A percentile compares a stretch with the other conserved stretches of the same genome.
phyloP scores from a whole-genome alignment of 306 rosid genomes.

The Datisca glomerata region DNA sequence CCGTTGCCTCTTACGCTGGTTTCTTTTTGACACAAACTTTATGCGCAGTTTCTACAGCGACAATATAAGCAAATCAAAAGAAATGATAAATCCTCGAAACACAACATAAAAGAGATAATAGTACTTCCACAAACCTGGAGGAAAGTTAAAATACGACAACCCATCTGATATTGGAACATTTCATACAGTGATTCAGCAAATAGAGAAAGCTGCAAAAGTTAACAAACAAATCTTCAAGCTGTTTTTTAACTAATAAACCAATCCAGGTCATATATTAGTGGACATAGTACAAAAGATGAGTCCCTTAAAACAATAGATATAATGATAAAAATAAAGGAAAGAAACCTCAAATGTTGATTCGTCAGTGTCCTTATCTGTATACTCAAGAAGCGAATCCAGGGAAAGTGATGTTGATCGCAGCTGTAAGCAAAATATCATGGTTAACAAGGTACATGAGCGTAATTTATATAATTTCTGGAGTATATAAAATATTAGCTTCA shows the following conservation, averaged over 20 bases:
- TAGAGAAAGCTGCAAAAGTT: conserved; percentile 65
- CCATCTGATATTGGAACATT: conserved; percentile 99
- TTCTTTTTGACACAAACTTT: conserved; percentile 62
- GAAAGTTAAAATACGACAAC: conserved; percentile 62
- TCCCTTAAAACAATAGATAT: too few species aligned
- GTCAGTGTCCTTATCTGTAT: conserved; percentile 81
- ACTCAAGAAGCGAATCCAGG: conserved; percentile 76
- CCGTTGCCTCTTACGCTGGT: conserved; percentile 74
- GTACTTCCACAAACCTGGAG: conserved; percentile 87
- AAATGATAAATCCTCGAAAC: too few species aligned
- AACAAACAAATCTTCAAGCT: neutral
- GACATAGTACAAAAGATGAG: too few species aligned
- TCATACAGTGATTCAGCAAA: conserved; percentile 90
- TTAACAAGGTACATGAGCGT: neutral
- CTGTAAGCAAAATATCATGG: conserved; percentile 29
- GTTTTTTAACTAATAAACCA: too few species aligned
- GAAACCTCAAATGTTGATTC: conserved; percentile 93
- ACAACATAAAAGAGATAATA: too few species aligned
- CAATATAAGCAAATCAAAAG: conserved; percentile 5
- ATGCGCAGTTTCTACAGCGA: conserved; percentile 49
- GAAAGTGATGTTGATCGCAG: conserved; percentile 66
- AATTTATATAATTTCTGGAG: neutral
- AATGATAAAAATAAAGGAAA: too few species aligned
- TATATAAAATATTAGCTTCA: neutral
- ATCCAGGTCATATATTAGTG: too few species aligned